Percentiles rank a stretch among this genome's conserved stretches.
Conservation (phyloP, 164 flowering plant species). For the Stephania cephalantha region DNA sequence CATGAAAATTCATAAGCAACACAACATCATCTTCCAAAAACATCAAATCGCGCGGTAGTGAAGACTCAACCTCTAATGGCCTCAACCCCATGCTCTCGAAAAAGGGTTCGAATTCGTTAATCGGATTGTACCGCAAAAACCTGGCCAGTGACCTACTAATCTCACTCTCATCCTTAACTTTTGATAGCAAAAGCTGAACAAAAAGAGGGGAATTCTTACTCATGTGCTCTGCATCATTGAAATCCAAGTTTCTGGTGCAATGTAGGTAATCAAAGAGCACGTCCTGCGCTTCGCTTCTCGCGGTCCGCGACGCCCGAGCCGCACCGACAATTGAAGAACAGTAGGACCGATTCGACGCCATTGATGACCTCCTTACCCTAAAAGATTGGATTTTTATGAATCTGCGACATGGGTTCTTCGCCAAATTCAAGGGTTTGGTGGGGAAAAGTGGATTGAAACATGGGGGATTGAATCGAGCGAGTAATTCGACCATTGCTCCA, state of each 20-base stretch:
- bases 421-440: not conserved
- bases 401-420: constrained; percentile 1
- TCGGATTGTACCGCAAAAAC: constrained; percentile 63
- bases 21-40: constrained; percentile 53
- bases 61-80: constrained; percentile 28
- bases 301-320: constrained; percentile 28
- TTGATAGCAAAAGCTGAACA: constrained; percentile 34
- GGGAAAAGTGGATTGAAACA: not conserved
- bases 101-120: constrained; percentile 85
- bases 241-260: constrained; percentile 47
- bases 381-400: constrained; percentile 19
- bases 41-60: constrained; percentile 52
- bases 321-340: not conserved
- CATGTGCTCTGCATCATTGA: constrained; percentile 64
- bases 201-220: constrained; percentile 63
- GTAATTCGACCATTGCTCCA: not conserved
- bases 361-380: constrained; percentile 13
- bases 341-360: not conserved
- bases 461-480: not conserved
- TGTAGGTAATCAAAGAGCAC: constrained; percentile 69
- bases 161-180: constrained; percentile 27
- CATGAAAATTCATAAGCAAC: constrained; percentile 52
- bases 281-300: constrained; percentile 40
- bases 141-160: constrained; percentile 32
- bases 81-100: constrained; percentile 78